Evolutionary conservation across 176 grass and related monocot genomes (phyloP), one percentile per base, ranked within the genome.

Genomic region (Bromus sterilis): DNA sequence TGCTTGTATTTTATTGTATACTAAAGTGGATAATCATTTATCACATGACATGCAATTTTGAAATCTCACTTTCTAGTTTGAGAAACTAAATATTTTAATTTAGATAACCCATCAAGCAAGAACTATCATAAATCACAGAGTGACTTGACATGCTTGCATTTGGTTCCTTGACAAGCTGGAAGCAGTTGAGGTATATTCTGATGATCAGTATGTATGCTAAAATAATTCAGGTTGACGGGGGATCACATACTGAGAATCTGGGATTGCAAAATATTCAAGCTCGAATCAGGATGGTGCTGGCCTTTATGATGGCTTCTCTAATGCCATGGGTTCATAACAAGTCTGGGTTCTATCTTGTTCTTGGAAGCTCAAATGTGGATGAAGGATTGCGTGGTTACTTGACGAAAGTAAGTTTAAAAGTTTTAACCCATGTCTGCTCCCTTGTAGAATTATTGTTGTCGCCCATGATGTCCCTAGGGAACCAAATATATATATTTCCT

Each of bases 261-360:
- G 96, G 90, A 48, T 84, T 98, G 71, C 96, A 98, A 86, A 98
- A 98, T 72, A 98, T 98, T 86, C 96, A 98, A 98, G 96, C 96
- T 21, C 93, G 93, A 89, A 90, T 98, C 46, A 94, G 93, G 80
- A 98, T 98, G 96, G 92, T 98, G 74, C 71, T 98, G 30, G 93
- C 96, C 73, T 98, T 95, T 87, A 98, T 98, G 96, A 78, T 93
- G 84, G 92, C 96, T 42, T 94, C 93, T 86, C 89, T 98, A 66
- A 89, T 98, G 92, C 95, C 95, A 83, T 98, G 96, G 96, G 85
- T 93, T 58, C 89, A 98, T 66, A 94, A 83, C 43, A 98, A 98
- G 71, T 85, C 92, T 80, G 92, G 96, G n/a, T 98, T 98, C 86
- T 98, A 93, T 95, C 95, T 98, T 83, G 92, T 98, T 76, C 86